Evolutionary conservation across 768 basidiomycete genomes (phyloP).

Genomic region (Podaxis sp.): DNA sequence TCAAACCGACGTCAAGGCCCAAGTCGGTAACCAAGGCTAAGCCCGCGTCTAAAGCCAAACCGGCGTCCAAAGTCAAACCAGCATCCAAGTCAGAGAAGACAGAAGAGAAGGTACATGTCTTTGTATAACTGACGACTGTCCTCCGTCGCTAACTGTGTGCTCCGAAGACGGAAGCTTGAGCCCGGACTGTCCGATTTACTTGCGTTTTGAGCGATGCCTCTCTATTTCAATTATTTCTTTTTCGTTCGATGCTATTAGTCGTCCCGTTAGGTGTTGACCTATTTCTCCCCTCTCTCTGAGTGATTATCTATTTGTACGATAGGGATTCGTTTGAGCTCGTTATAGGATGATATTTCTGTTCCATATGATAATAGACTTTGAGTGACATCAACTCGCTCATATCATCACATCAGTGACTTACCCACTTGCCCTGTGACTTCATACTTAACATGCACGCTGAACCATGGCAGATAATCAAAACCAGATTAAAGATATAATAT

Average conservation of each 20-base stretch:
- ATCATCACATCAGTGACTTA: neutral
- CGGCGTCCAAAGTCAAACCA: constrained; percentile 27
- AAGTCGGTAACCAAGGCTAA: constrained; percentile 29
- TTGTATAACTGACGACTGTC: constrained; percentile 20
- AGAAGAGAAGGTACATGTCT: constrained; percentile 17
- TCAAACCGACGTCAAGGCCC: constrained; percentile 25
- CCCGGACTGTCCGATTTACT: neutral
- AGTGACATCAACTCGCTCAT: neutral
- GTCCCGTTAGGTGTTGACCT: neutral
- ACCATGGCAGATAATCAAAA: constrained; percentile 19
- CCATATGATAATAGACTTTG: neutral
- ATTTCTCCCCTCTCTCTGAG: neutral
- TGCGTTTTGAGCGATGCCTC: neutral
- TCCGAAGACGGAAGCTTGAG: constrained; percentile 14
- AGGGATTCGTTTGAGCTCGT: neutral
- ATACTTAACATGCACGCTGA: neutral
- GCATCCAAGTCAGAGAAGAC: constrained; percentile 28
- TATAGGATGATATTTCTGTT: neutral
- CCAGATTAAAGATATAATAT: constrained; percentile 38
- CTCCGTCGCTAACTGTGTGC: constrained; percentile 21
- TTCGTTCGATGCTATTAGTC: neutral
- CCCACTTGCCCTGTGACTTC: neutral
- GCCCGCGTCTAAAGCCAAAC: constrained; percentile 20
- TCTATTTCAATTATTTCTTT: neutral
- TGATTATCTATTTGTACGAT: constrained; percentile 14